phyloP scores from a whole-genome alignment of 441 rosid species.

The Melastoma candidum region DNA sequence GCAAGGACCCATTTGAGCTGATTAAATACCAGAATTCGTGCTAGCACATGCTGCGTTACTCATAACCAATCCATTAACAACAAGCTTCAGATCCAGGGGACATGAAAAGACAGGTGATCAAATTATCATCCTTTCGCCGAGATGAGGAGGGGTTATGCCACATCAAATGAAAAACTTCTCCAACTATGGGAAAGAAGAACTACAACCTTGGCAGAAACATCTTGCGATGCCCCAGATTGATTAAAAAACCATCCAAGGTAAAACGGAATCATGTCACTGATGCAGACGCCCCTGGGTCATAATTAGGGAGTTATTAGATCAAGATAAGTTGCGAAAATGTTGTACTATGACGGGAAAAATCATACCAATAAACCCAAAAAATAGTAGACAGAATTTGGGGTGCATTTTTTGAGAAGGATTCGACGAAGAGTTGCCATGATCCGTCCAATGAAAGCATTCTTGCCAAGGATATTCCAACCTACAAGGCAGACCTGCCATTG shows the following conservation, averaged over 20 bases:
- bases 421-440: slow-evolving; percentile 61
- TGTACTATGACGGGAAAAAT: slow-evolving; percentile 7
- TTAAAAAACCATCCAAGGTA: slow-evolving; percentile 71
- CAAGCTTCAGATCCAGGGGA: too few species aligned
- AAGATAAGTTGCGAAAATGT: background rate
- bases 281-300: slow-evolving; percentile 67
- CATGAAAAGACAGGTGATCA: background rate
- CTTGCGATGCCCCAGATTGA: slow-evolving; percentile 60
- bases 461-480: slow-evolving; percentile 76
- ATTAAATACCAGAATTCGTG: background rate
- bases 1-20: slow-evolving; percentile 7
- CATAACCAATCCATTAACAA: too few species aligned
- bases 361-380: slow-evolving; percentile 81
- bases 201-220: slow-evolving; percentile 70
- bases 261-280: slow-evolving; percentile 89
- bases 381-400: slow-evolving; percentile 56
- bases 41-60: background rate
- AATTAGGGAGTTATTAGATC: slow-evolving; percentile 3
- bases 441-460: slow-evolving; percentile 70
- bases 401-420: slow-evolving; percentile 55
- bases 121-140: too few species aligned
- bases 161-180: slow-evolving; percentile 5
- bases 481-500: slow-evolving; percentile 5
- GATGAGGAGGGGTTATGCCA: background rate
- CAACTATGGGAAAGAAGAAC: slow-evolving; percentile 11